Percentiles rank a stretch among this genome's conserved stretches.
These are phyloP conservation scores for Buxus sempervirens DNA, from an alignment of 164 flowering plant genomes.

Conservation along the genomic window DNA sequence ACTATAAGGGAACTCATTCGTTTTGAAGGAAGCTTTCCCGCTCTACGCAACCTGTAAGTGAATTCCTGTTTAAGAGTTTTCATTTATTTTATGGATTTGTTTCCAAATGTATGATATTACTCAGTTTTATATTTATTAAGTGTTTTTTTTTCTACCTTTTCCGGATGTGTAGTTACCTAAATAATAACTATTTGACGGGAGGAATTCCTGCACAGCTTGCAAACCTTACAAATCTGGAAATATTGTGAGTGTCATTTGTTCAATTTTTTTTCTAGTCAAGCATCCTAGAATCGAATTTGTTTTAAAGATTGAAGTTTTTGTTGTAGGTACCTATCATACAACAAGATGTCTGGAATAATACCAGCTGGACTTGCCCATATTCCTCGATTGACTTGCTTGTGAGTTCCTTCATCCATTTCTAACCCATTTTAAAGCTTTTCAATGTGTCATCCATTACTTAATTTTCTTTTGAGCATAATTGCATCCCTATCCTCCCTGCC, in stretches of 20 bases:
- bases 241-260: slow-evolving; percentile 49
- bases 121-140: not conserved
- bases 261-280: not conserved
- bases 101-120: not conserved
- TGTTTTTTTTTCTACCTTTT: not conserved
- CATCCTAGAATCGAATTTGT: slow-evolving; percentile 1
- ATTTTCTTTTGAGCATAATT: not conserved
- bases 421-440: not conserved
- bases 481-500: not conserved
- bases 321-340: slow-evolving; percentile 77
- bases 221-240: slow-evolving; percentile 85
- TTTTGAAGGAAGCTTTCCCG: slow-evolving; percentile 83
- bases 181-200: slow-evolving; percentile 87
- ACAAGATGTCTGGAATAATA: slow-evolving; percentile 86
- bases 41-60: slow-evolving; percentile 89
- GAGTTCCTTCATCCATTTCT: slow-evolving; percentile 31
- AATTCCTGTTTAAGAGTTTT: slow-evolving; percentile 2
- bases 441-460: too few relatives aligned
- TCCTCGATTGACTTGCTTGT: slow-evolving; percentile 79
- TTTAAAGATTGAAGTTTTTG: too few relatives aligned
- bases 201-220: slow-evolving; percentile 92
- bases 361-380: slow-evolving; percentile 76
- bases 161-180: slow-evolving; percentile 55
- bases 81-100: not conserved
- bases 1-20: slow-evolving; percentile 88